Evolutionary conservation across 176 grass and related monocot species (phyloP).

Genomic region (Musa schizocarpa): DNA sequence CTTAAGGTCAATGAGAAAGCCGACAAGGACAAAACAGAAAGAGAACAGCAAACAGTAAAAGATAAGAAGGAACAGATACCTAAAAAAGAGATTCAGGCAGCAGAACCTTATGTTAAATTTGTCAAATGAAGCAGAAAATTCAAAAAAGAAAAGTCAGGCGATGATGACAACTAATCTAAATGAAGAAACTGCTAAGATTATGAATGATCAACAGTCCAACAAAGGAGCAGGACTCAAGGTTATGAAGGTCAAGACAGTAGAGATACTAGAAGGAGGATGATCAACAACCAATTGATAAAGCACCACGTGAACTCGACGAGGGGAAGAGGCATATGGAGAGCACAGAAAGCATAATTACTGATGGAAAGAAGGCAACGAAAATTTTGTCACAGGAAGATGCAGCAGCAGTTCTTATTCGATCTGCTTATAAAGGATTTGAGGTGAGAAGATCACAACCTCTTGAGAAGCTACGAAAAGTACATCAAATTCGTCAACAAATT

Average conservation of each 20-base stretch:
- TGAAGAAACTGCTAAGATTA: conserved; percentile 12
- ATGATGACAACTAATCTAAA: conserved; percentile 13
- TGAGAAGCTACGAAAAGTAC: conserved; percentile 64
- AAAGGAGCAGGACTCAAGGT: conserved; percentile 1
- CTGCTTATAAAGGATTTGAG: conserved; percentile 53
- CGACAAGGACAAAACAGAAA: conserved; percentile 16
- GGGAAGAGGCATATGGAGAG: not conserved
- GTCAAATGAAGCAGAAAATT: conserved; percentile 16
- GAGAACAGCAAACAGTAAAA: not conserved
- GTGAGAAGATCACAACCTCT: conserved; percentile 59
- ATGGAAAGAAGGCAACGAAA: not conserved
- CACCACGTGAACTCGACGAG: not conserved
- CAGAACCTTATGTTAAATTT: not conserved
- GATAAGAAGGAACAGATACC: not conserved
- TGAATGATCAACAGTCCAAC: conserved; percentile 9
- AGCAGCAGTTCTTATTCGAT: conserved; percentile 49
- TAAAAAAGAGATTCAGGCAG: conserved; percentile 1
- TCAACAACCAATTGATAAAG: conserved; percentile 11
- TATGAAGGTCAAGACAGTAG: conserved; percentile 4
- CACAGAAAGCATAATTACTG: not conserved
- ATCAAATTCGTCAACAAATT: conserved; percentile 31
- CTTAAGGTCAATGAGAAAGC: conserved; percentile 16
- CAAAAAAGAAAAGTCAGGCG: not conserved
- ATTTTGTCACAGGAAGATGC: conserved; percentile 41
- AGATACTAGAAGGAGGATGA: not conserved